These are phyloP conservation scores for Olyra latifolia DNA, from an alignment of 176 grass and related monocot species.

Conservation along the genomic window DNA sequence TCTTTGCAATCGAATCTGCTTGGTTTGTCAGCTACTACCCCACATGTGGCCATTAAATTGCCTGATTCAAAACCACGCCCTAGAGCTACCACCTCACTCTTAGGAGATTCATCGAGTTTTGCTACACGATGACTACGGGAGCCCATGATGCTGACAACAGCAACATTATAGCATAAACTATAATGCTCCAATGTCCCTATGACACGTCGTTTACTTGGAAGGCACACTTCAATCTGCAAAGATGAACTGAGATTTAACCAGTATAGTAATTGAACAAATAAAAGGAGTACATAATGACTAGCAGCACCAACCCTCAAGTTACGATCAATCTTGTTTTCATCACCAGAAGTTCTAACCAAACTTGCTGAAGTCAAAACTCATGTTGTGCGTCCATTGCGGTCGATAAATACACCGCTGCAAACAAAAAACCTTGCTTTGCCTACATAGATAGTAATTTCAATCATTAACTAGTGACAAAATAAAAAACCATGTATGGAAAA, in stretches of 20 bases:
- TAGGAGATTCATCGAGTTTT: background rate
- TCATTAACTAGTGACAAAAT: background rate
- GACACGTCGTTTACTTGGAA: background rate
- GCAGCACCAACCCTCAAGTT: background rate
- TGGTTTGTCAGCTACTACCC: background rate
- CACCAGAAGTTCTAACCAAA: slow-evolving; percentile 6
- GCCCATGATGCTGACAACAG: background rate
- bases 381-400: background rate
- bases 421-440: background rate
- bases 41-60: background rate
- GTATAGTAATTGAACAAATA: slow-evolving; percentile 2
- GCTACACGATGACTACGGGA: background rate
- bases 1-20: background rate
- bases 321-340: background rate
- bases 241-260: background rate
- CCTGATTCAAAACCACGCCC: background rate
- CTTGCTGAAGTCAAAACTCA: slow-evolving; percentile 15
- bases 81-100: background rate
- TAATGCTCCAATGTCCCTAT: background rate
- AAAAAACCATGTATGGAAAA: background rate
- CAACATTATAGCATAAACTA: background rate
- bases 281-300: background rate
- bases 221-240: background rate
- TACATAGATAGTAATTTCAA: background rate
- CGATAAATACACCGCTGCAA: background rate